Evolutionary conservation across 2,329 filamentous ascomycete species (phyloP).

Genomic region (Aspergillus pseudotamarii): DNA sequence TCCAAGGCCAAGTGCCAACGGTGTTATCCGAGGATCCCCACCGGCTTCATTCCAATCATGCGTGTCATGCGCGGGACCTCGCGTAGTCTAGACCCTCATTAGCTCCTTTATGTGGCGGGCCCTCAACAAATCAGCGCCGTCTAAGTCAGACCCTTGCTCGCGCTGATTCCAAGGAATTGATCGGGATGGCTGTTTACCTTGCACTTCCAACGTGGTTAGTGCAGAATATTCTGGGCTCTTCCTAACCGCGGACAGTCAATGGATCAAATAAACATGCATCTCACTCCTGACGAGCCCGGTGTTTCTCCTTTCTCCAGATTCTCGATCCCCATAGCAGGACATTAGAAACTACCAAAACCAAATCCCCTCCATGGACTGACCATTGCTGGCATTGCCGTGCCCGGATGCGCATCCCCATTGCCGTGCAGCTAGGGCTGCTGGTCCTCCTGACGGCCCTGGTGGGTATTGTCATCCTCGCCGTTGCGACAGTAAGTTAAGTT

Average conservation of each 20-base stretch:
- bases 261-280: not conserved
- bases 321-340: not conserved
- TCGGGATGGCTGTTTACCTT: not conserved
- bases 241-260: not conserved
- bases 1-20: not conserved
- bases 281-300: not conserved
- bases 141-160: not conserved
- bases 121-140: not conserved
- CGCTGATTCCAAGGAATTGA: no score
- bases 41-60: not conserved
- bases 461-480: slow-evolving; percentile 74
- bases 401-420: slow-evolving; percentile 80
- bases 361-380: not conserved
- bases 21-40: not conserved
- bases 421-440: slow-evolving; percentile 80
- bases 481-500: slow-evolving; percentile 56
- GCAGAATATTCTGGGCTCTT: not conserved
- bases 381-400: not conserved
- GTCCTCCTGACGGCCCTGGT: slow-evolving; percentile 75
- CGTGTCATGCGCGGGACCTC: not conserved
- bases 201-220: not conserved
- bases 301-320: not conserved
- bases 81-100: not conserved
- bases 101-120: not conserved
- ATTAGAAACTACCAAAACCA: not conserved